Percentiles rank a stretch among this genome's conserved stretches.
These are phyloP conservation scores for Botrytis paeoniae DNA, from an alignment of 2,329 filamentous ascomycete genomes.

Conservation along the genomic window DNA sequence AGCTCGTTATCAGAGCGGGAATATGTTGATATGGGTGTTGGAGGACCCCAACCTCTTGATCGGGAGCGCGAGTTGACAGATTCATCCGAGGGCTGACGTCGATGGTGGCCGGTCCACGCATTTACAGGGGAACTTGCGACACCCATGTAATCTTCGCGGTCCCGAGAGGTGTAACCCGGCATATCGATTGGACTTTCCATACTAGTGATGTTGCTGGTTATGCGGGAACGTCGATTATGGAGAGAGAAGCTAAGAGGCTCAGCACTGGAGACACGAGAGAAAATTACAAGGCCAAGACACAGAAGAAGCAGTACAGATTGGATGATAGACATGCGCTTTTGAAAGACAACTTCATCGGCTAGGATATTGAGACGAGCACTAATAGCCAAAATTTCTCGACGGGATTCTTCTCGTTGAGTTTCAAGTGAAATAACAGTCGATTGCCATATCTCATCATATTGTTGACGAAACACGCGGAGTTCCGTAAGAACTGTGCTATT, in stretches of 20 bases:
- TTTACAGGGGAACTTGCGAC: conserved; percentile 6
- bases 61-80: conserved; percentile 18
- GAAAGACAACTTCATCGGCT: conserved; percentile 85
- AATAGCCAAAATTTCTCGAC: conserved; percentile 79
- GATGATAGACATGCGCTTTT: conserved; percentile 89
- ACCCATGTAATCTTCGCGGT: conserved; percentile 10
- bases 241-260: conserved; percentile 31
- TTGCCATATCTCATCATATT: conserved; percentile 97
- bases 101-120: conserved; percentile 1
- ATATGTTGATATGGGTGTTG: conserved; percentile 23
- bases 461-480: conserved; percentile 70
- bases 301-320: conserved; percentile 84
- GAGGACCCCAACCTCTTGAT: conserved; percentile 20
- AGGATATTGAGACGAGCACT: conserved; percentile 78
- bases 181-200: conserved; percentile 31
- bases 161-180: conserved; percentile 24
- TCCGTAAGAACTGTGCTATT: conserved; percentile 85
- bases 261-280: conserved; percentile 53
- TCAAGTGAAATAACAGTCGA: conserved; percentile 90
- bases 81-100: conserved; percentile 17
- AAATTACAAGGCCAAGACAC: conserved; percentile 84
- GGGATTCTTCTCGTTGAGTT: conserved; percentile 78
- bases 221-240: conserved; percentile 26
- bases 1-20: conserved; percentile 21
- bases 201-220: conserved; percentile 22